Percentiles rank a stretch among this genome's conserved stretches.
Evolutionary conservation across 2,329 filamentous ascomycete genomes (phyloP).

Genomic region (Venturia oleaginea): DNA sequence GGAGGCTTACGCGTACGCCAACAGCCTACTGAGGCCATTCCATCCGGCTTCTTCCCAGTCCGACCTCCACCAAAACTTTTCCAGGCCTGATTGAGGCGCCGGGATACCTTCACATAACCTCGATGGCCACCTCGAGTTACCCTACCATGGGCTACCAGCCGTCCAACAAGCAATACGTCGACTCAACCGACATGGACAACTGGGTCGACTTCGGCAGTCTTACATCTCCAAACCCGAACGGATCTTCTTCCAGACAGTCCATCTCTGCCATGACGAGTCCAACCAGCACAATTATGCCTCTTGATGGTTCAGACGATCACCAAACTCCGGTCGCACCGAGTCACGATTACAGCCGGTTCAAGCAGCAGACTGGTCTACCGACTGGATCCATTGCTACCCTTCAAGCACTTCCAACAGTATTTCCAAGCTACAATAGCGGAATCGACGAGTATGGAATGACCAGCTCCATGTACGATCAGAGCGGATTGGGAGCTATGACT

Average conservation of each 20-base stretch:
- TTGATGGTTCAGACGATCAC: constrained; percentile 39
- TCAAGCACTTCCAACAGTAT: constrained; percentile 52
- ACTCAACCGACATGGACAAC: constrained; percentile 29
- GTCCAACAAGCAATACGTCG: constrained; percentile 27
- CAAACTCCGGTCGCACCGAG: constrained; percentile 67
- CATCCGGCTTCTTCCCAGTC: neutral
- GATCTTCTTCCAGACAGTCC: constrained; percentile 43
- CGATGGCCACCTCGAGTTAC: constrained; percentile 29
- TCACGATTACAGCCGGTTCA: constrained; percentile 91
- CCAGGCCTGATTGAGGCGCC: constrained; percentile 3
- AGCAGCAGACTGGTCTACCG: constrained; percentile 89
- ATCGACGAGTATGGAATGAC: constrained; percentile 51
- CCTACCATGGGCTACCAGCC: constrained; percentile 11
- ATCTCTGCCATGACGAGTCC: constrained; percentile 45
- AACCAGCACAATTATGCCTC: constrained; percentile 43
- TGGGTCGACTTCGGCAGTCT: constrained; percentile 50
- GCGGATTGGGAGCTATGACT: constrained; percentile 12
- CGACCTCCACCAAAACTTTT: neutral
- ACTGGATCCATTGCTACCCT: constrained; percentile 74
- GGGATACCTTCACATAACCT: constrained; percentile 20
- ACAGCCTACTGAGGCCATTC: neutral
- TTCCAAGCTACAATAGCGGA: constrained; percentile 56
- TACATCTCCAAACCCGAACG: constrained; percentile 50
- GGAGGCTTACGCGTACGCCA: neutral
- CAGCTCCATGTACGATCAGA: constrained; percentile 33